A percentile compares a stretch with the other conserved stretches of the same genome.
These are phyloP conservation scores for Auriculariales sp. DNA, from an alignment of 768 basidiomycete species.

Conservation along the genomic window DNA sequence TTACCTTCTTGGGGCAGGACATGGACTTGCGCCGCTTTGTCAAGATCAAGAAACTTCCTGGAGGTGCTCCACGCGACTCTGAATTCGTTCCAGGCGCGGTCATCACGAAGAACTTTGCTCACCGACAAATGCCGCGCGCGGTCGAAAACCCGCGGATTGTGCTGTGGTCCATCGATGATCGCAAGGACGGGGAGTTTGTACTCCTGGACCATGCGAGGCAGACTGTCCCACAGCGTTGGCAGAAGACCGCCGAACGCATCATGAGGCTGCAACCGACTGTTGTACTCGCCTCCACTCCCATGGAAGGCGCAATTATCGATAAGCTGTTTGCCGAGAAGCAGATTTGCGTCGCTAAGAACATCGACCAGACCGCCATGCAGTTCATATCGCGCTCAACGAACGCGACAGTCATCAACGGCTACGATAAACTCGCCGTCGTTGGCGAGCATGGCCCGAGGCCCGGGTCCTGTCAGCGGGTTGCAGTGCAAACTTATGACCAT, in stretches of 20 bases:
- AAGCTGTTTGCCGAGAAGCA: constrained; percentile 40
- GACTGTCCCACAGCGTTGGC: constrained; percentile 88
- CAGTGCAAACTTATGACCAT: constrained; percentile 90
- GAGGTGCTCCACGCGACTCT: constrained; percentile 80
- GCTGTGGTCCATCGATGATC: constrained; percentile 49
- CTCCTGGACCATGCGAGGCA: constrained; percentile 86
- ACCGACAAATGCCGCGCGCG: constrained; percentile 81
- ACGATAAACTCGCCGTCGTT: constrained; percentile 71
- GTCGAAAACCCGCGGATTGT: constrained; percentile 84
- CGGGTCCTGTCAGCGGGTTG: constrained; percentile 75
- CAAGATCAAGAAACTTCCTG: constrained; percentile 97
- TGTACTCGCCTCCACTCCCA: constrained; percentile 42
- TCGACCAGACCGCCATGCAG: constrained; percentile 76
- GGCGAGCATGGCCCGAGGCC: constrained; percentile 57
- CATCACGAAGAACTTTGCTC: constrained; percentile 95
- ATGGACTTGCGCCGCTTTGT: constrained; percentile 93
- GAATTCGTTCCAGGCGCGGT: constrained; percentile 96
- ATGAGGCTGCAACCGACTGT: constrained; percentile 86
- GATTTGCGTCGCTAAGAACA: constrained; percentile 80
- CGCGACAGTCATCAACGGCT: constrained; percentile 87
- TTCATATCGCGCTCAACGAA: constrained; percentile 90
- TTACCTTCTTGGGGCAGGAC: constrained; percentile 80
- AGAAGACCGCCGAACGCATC: constrained; percentile 76
- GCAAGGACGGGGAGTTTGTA: constrained; percentile 35
- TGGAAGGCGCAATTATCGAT: background rate